Evolutionary conservation across 2,329 filamentous ascomycete genomes (phyloP), one percentile per base, ranked within the genome.

Genomic region (Tolypocladium amazonense): DNA sequence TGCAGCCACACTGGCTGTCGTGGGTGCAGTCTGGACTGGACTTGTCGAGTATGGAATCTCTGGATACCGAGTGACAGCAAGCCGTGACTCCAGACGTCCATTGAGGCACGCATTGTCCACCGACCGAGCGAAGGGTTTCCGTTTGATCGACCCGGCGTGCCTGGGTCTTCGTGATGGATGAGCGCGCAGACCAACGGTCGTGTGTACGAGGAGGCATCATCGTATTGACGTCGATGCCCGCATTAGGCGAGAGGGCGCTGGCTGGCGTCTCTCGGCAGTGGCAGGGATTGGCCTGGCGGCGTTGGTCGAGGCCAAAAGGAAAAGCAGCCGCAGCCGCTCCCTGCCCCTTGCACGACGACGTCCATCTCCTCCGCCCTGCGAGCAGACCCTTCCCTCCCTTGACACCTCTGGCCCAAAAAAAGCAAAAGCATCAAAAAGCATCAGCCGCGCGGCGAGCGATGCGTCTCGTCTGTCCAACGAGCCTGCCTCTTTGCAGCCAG

Each of bases 321-420:
- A 57, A 57, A 9, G 39, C 38, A 38, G 52, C 50, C 30, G 33
- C 41, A 43, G 53, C 55, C 60, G 39, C 62, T 52, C 27, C n/a
- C 27, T 56, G 62, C 56, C 62, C 62, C 62, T 63, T 62, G 62
- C 62, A 45, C 60, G 37, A 58, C 58, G 37, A 30, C 56, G 25
- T 8, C 20, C n/a, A n/a, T 47, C 23, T 4, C n/a, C n/a, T n/a
- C n/a, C n/a, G n/a, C n/a, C n/a, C n/a, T n/a, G n/a, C n/a, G n/a
- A n/a, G n/a, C n/a, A n/a, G n/a, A 33, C 35, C 57, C n/a, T 23
- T 15, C 23, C 56, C 11, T 35, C 43, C 47, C 25, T 50, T n/a
- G 9, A 12, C 56, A 9, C 25, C 39, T 20, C 30, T 50, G 38
- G 25, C 56, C 25, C 23, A 23, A 30, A 58, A 50, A 58, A 37